Evolutionary conservation across 495 filamentous ascomycete genomes (phyloP), one percentile per base, ranked within the genome.

Genomic region (Daldinia caldariorum): DNA sequence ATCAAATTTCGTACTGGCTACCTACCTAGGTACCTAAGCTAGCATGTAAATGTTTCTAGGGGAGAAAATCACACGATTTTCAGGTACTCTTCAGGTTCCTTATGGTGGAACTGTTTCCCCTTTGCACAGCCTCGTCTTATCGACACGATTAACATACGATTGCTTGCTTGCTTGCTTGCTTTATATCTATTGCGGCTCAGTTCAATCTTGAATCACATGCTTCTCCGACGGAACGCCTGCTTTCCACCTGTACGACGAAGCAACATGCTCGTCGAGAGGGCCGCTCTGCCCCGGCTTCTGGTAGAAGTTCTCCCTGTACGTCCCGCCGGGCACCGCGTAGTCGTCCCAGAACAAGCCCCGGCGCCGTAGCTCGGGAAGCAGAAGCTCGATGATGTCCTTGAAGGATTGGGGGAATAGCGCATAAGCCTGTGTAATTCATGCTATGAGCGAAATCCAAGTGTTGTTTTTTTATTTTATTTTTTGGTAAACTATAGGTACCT

Each of bases 381-480:
- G 74, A 18, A 87, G 70, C 49, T 88, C 85, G 37, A 85, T 79
- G 22, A 88, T 78, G 67, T 89, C 87, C 59, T 83, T 80, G 77
- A 90, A 91, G 1, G 85, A 86, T 20, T 85, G 84, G 0, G 88
- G 89, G 60, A 84, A 87, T 32, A 85, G 84, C 0, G 85, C 84
- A 74, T 90, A 90, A 26, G 84, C 85, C 85, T 81, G 31, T 8
- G 8, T 16, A 16, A 41, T 49, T 34, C 38, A 56, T 43, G 22
- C 16, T 50, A 56, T 71, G 39, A 58, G 68, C 38, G 4, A 7
- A 29, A 31, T 6, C 34, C n/a, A n/a, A n/a, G n/a, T n/a, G n/a
- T n/a, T n/a, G n/a, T n/a, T n/a, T n/a, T n/a, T n/a, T n/a, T n/a
- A n/a, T n/a, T n/a, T n/a, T n/a, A n/a, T n/a, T n/a, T n/a, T n/a